Evolutionary conservation across 371 early-diverging fungal genomes (phyloP).

Genomic region (Mortierella sp.): DNA sequence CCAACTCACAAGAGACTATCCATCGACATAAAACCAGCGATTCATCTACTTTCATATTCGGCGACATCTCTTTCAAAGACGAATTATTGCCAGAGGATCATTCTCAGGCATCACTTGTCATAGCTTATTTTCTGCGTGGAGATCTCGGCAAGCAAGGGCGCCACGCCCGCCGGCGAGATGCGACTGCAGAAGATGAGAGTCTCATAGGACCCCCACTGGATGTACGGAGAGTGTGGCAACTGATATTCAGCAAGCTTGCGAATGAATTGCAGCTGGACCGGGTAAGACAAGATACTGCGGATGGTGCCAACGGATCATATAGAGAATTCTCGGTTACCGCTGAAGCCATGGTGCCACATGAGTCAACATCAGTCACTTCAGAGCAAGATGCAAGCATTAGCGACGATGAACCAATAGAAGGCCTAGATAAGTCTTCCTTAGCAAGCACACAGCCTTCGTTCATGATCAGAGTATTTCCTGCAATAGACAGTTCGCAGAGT

Average conservation of each 20-base stretch:
- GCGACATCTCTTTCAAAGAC: constrained; percentile 15
- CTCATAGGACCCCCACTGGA: constrained; percentile 12
- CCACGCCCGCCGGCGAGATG: neutral
- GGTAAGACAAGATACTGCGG: constrained; percentile 2
- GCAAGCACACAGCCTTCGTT: neutral
- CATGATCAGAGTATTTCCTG: constrained; percentile 10
- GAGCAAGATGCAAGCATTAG: neutral
- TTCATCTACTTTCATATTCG: constrained; percentile 5
- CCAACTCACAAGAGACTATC: neutral
- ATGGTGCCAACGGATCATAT: neutral
- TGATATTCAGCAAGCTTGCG: constrained; percentile 30
- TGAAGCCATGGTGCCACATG: neutral
- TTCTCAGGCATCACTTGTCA: constrained; percentile 20
- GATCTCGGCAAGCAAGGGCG: constrained; percentile 17
- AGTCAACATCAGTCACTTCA: neutral
- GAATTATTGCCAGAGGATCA: neutral
- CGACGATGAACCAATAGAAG: neutral
- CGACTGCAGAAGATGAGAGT: neutral
- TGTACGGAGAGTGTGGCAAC: constrained; percentile 23
- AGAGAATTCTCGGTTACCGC: neutral
- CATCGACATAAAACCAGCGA: neutral
- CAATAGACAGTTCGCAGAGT: constrained; percentile 11
- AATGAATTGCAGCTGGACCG: constrained; percentile 26
- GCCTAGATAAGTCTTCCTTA: neutral
- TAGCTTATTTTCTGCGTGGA: constrained; percentile 42